phyloP scores from a whole-genome alignment of 148 eudicot species.

The Diospyros lotus region DNA sequence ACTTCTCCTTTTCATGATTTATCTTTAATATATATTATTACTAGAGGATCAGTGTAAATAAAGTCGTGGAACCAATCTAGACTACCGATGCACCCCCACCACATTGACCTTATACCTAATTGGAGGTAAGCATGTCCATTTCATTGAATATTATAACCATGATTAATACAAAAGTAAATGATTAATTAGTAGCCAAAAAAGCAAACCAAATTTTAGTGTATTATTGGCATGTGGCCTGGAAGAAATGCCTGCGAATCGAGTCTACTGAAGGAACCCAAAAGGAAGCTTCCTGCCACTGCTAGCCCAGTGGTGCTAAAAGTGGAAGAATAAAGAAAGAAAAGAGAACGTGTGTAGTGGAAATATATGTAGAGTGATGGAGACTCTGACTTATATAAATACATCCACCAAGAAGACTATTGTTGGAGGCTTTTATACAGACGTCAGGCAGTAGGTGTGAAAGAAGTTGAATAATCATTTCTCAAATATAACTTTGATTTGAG shows the following conservation, averaged over 20 bases:
- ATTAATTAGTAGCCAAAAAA: not conserved
- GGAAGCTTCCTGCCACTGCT: not conserved
- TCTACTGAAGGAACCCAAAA: not conserved
- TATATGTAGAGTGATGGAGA: not conserved
- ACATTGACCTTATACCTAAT: not conserved
- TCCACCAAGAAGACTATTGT: not conserved
- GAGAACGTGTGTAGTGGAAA: not conserved
- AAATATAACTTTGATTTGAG: too few relatives aligned
- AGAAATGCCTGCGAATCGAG: not conserved
- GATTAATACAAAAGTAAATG: not conserved
- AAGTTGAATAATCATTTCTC: too few relatives aligned
- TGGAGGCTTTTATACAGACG: not conserved
- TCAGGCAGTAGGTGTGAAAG: too few relatives aligned
- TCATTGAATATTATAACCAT: not conserved
- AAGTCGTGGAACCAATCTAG: constrained; percentile 1
- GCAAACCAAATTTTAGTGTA: not conserved
- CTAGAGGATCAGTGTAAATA: not conserved
- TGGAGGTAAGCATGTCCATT: not conserved
- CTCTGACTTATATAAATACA: not conserved
- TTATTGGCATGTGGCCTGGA: not conserved
- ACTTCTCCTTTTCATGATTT: too few relatives aligned
- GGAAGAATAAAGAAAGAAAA: not conserved
- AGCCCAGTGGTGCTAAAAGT: not conserved
- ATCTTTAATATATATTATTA: too few relatives aligned
- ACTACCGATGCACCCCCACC: not conserved